Evolutionary conservation across 2,329 filamentous ascomycete genomes (phyloP), one percentile per base, ranked within the genome.

Genomic region (Aplosporella prunicola): DNA sequence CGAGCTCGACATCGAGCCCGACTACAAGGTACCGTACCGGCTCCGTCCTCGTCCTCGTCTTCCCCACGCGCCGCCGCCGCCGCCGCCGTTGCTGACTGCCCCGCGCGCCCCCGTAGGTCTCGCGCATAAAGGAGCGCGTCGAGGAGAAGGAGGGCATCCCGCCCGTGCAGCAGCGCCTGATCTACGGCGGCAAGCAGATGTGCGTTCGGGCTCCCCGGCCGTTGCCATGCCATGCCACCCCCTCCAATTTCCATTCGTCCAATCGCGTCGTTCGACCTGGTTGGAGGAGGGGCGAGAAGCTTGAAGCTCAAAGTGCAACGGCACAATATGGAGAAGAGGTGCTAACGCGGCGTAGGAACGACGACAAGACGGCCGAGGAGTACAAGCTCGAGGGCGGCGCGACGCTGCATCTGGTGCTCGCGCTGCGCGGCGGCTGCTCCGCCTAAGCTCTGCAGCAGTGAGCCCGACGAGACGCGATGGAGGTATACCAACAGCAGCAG

Each of bases 131-230:
- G 73, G 91, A 96, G 67, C 88, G 89, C 55, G 91, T 98, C 39
- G 91, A 98, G 64, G 91, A 98, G 70, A 96, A 96, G 67, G 91
- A 96, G 60, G 91, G 91, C 40, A 98, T 98, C 52, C 89, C 91
- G 28, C 91, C 91, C 1, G 87, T 91, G 13, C 91, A 98, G 66
- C 91, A 98, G 66, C 80, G 91, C 42, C 69, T 98, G 48, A 98
- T 98, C 55, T 95, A 82, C 58, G 87, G 89, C 37, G 91, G 91
- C 55, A 98, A 98, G 71, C 91, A 98, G 62, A 95, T 98, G 91
- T 95, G 52, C 35, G 61, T 51, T 4, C 11, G 3, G 43, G 25
- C 23, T 27, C 9, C 20, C 9, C 8, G 6, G 6, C 20, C 23
- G 5, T 5, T 18, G 17, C 6, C 8, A 17, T 14, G 24, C 13